Evolutionary conservation across 345 rosid genomes (phyloP).

Genomic region (Eucalyptus sideroxylon): DNA sequence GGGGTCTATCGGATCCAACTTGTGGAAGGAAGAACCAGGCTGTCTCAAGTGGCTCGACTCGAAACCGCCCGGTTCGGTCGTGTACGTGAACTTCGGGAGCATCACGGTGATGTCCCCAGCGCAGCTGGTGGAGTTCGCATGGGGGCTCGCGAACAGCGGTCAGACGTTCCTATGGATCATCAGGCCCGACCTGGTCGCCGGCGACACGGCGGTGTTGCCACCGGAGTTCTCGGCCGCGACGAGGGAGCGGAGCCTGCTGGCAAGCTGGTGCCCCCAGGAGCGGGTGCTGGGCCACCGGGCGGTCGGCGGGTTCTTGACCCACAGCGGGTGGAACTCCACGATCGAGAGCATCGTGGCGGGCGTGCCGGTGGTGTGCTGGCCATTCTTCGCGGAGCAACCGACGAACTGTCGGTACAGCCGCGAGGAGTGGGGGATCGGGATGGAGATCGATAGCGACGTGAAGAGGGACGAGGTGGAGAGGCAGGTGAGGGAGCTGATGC

Average conservation of each 20-base stretch:
- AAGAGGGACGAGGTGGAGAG: neutral
- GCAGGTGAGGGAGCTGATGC: neutral
- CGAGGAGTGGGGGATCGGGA: neutral
- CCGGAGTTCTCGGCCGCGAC: neutral
- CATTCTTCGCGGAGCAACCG: neutral
- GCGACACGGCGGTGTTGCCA: neutral
- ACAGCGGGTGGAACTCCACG: neutral
- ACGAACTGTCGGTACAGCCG: neutral
- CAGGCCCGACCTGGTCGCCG: neutral
- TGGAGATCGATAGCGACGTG: neutral
- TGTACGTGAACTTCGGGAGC: neutral
- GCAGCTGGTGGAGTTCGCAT: conserved; percentile 13
- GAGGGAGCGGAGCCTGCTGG: neutral
- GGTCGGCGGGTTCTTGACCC: neutral
- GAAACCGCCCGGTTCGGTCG: neutral
- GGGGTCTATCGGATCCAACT: neutral
- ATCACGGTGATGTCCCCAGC: conserved; percentile 2
- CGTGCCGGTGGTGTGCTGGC: neutral
- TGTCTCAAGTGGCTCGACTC: conserved; percentile 15
- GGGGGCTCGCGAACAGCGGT: neutral
- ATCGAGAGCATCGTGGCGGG: neutral
- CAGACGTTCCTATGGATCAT: neutral
- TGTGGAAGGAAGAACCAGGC: conserved; percentile 11
- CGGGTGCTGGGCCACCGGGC: neutral
- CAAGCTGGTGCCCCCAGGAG: neutral